Evolutionary conservation across 192 early-diverging fungal species (phyloP), one percentile per base, ranked within the genome.

Genomic region (Dimargaris xerosporica): DNA sequence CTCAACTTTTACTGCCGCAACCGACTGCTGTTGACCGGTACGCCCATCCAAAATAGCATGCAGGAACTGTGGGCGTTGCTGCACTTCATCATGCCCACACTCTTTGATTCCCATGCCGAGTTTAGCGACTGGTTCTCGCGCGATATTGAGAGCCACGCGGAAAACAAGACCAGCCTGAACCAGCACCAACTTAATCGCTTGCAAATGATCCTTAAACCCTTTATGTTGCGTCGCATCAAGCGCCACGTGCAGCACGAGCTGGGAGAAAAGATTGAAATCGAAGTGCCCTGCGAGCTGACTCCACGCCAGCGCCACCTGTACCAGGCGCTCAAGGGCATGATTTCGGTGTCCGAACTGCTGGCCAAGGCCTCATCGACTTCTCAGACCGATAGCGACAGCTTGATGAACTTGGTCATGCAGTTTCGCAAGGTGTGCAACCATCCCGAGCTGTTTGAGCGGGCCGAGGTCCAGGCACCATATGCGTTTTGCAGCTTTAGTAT

Each of bases 381-480:
- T 56, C 83, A 86, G 58, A 78, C 75, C 29, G 86, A 87, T n/a
- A 79, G 76, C 48, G 80, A 83, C 51, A 86, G 88, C 65, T 75
- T 94, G 68, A 91, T 91, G 89, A 94, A 94, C 64, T 65, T 94
- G 62, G 89, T 94, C n/a, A 91, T 91, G 89, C 89, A 91, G 69
- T 87, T 91, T 78, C 84, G 89, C 66, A 91, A 91, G 68, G 87
- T 91, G 34, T 89, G 87, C 68, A 91, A 89, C 61, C 89, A 91
- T 72, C 89, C 89, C 0, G 89, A 91, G 68, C 67, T 91, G 43
- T 89, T 91, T 77, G 89, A 89, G 69, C 82, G 91, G 41, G 89
- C 87, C 3, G 85, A 88, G 63, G 87, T 91, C n/a, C 70, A 79
- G 9, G 75, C 83, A 0, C 91, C 91, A 2, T 78, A 83, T 62